Conservation (phyloP, 2,329 filamentous ascomycete species). For the Bipolaris gigantea region DNA sequence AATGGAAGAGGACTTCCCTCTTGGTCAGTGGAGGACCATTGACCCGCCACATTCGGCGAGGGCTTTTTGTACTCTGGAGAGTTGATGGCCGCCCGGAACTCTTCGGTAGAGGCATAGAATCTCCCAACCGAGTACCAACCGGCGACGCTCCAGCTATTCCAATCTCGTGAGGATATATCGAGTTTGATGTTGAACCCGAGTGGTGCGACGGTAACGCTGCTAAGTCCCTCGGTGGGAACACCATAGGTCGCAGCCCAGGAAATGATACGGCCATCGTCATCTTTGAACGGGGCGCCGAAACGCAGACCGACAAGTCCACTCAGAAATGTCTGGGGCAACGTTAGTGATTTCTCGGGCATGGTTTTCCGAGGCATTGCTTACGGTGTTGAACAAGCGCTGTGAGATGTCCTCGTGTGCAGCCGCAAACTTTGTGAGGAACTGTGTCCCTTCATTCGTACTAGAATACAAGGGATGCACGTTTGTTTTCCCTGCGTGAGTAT, state of each 20-base stretch:
- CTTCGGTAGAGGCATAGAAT: slow-evolving; percentile 56
- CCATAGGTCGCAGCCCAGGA: slow-evolving; percentile 55
- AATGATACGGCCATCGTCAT: slow-evolving; percentile 47
- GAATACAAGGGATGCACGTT: slow-evolving; percentile 12
- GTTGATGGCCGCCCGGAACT: slow-evolving; percentile 51
- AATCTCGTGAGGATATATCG: slow-evolving; percentile 57
- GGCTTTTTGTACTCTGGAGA: slow-evolving; percentile 50
- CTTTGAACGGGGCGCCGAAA: slow-evolving; percentile 33
- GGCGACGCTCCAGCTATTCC: slow-evolving; percentile 54
- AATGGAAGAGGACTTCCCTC: slow-evolving; percentile 46
- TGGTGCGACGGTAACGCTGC: slow-evolving; percentile 51
- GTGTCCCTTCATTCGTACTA: slow-evolving; percentile 5
- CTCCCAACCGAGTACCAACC: slow-evolving; percentile 60
- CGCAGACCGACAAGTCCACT: slow-evolving; percentile 20
- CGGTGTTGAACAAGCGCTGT: slow-evolving; percentile 26
- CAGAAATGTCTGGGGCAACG: slow-evolving; percentile 13
- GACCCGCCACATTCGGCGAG: slow-evolving; percentile 53
- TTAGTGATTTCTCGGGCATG: not conserved
- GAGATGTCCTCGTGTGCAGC: slow-evolving; percentile 27
- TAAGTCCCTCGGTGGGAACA: slow-evolving; percentile 44
- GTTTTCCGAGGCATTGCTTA: slow-evolving; percentile 6
- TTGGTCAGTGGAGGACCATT: slow-evolving; percentile 51
- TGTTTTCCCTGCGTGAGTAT: slow-evolving; percentile 18
- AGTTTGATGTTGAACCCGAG: slow-evolving; percentile 48
- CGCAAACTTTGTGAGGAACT: slow-evolving; percentile 11